Base-by-base conservation (phyloP, 2,329 filamentous ascomycete species). In the Chaetomiaceae sp. region DNA sequence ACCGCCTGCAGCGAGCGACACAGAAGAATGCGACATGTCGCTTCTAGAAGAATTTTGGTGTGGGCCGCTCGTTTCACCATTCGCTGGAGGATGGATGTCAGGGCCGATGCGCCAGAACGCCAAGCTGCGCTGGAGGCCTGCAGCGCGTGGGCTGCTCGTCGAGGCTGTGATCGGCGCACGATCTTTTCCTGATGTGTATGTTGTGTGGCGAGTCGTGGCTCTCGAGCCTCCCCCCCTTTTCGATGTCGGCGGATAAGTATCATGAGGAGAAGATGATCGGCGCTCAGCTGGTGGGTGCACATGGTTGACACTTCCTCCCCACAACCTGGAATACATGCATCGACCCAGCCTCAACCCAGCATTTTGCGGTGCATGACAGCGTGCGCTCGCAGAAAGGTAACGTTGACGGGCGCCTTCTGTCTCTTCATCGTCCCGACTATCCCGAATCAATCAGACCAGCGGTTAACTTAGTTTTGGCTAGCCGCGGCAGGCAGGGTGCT, bases 61-160 rank as follows among this genome's bases (percentile, higher is more conserved):
- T 47, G 39, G 33, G 34, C 42, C 39, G 30, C 35, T 46, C 21
- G 44, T 25, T 4, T 34, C 19, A 38, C n/a, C n/a, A n/a, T n/a
- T n/a, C n/a, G n/a, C n/a, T 42, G 41, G 47, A 31, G 48, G 23
- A 33, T 39, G 53, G 57, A 57, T 42, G 34, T 42, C 51, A 59
- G 57, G 55, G 52, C 55, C 57, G 56, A 49, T 43, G 50, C 54
- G 54, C 52, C 56, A 55, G 39, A 53, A 34, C 51, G 56, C 51
- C 51, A 55, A 58, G 56, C 35, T 12, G n/a, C 23, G 25, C 39
- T 48, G 37, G 44, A 27, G 44, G 40, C n/a, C n/a, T n/a, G n/a
- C n/a, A 10, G 25, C 10, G 25, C 33, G 42, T 37, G 42, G 41
- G 38, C 40, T 23, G 20, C 38, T 45, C 20, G 8, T 49, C 40